A percentile compares a stretch with the other conserved stretches of the same genome.
Conservation (phyloP, 2,329 filamentous ascomycete genomes). For the Basipetospora chlamydospora region DNA sequence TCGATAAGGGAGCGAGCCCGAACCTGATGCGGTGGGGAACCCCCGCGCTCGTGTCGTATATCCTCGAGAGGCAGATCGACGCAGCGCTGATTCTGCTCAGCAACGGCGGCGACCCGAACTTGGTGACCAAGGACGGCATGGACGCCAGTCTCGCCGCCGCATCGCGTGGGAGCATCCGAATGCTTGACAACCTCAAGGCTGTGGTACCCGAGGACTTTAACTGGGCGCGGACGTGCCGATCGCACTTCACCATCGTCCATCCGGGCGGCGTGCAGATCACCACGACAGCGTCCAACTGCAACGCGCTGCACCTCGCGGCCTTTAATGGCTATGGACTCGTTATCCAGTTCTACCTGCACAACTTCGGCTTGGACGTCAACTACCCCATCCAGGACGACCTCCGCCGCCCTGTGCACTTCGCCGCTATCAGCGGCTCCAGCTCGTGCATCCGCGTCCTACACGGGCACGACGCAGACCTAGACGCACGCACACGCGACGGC, state of each 20-base stretch:
- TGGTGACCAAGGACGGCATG: slow-evolving; percentile 6
- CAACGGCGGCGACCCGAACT: slow-evolving; percentile 6
- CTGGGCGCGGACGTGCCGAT: slow-evolving; percentile 7
- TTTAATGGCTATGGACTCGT: slow-evolving; percentile 8
- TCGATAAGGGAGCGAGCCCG: slow-evolving; percentile 1
- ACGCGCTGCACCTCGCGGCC: slow-evolving; percentile 7
- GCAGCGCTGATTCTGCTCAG: slow-evolving; percentile 6
- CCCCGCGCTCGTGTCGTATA: slow-evolving; percentile 8
- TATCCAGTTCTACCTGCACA: slow-evolving; percentile 6
- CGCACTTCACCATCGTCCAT: slow-evolving; percentile 8
- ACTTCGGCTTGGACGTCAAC: slow-evolving; percentile 6
- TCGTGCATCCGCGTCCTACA: slow-evolving; percentile 14
- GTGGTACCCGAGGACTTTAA: slow-evolving; percentile 2
- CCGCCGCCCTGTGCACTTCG: slow-evolving; percentile 7
- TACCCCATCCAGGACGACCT: slow-evolving; percentile 1
- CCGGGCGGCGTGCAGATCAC: slow-evolving; percentile 1
- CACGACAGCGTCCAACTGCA: slow-evolving; percentile 6
- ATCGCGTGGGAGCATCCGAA: slow-evolving; percentile 2
- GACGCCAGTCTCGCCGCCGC: slow-evolving; percentile 6
- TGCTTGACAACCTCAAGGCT: slow-evolving; percentile 2
- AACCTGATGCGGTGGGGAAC: slow-evolving; percentile 1
- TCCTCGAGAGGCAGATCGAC: slow-evolving; percentile 7
- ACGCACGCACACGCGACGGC: slow-evolving; percentile 13
- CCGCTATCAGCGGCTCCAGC: slow-evolving; percentile 7
- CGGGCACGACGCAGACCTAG: slow-evolving; percentile 14